These are phyloP conservation scores for Vararia minispora DNA, from an alignment of 768 basidiomycete species.

Conservation along the genomic window DNA sequence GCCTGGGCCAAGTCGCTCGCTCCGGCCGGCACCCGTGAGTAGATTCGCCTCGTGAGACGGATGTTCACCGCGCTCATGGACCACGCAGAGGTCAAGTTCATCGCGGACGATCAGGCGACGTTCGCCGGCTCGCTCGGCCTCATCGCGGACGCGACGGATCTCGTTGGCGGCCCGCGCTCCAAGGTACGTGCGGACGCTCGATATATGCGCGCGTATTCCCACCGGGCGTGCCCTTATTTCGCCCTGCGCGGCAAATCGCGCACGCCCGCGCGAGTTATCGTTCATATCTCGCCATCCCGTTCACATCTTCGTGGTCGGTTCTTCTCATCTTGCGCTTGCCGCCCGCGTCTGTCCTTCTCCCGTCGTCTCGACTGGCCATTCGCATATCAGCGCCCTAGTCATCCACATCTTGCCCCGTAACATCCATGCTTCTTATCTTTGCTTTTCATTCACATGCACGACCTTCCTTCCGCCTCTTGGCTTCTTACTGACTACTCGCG, in stretches of 20 bases:
- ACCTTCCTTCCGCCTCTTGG: constrained; percentile 12
- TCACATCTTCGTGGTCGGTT: no score
- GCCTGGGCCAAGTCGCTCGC: constrained; percentile 59
- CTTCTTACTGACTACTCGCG: constrained; percentile 23
- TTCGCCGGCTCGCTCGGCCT: constrained; percentile 30
- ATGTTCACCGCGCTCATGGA: not conserved
- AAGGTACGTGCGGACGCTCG: constrained; percentile 20
- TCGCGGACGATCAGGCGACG: constrained; percentile 46
- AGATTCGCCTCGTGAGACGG: constrained; percentile 7
- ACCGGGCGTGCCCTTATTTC: no score
- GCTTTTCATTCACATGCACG: not conserved
- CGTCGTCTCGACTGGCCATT: no score
- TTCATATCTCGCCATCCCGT: no score
- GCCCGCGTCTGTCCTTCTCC: no score
- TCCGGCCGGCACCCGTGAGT: constrained; percentile 39
- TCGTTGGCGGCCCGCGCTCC: constrained; percentile 59
- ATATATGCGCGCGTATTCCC: not conserved
- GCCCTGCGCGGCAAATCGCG: no score
- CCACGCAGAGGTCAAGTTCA: constrained; percentile 24
- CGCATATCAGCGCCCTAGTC: no score
- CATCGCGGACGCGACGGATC: constrained; percentile 34
- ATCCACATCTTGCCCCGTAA: no score
- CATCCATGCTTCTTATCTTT: not conserved
- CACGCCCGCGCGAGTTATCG: no score
- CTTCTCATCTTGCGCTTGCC: no score